Evolutionary conservation across 2,329 filamentous ascomycete genomes (phyloP), one percentile per base, ranked within the genome.

Genomic region (Penicillium expansum): DNA sequence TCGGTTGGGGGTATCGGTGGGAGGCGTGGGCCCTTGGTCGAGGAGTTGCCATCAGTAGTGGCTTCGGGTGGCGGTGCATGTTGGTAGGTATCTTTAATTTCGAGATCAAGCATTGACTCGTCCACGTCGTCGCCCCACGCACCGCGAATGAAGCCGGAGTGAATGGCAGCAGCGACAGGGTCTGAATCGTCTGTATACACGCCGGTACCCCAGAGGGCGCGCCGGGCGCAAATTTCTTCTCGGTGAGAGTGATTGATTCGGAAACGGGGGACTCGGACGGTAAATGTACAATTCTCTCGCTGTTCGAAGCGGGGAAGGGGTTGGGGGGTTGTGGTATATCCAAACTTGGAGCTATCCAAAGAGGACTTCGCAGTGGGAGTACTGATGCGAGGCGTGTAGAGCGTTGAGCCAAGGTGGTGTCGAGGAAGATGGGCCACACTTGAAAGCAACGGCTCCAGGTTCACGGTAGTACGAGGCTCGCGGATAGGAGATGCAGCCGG

Each of bases 151-250:
- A 92, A 97, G 4, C 94, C 94, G 1, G 87, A 87, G 72, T 99
- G 94, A 44, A 99, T 93, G 58, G 92, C 93, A 2, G 93, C 92
- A 0, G 92, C 93, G 24, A 99, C 83, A 0, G 94, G 86, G 69
- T 99, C 94, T 0, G 92, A 96, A 74, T 99, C 94, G 66, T 99
- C 94, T 0, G 92, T 96, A 71, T 97, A 97, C 7, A 99, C 83
- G 37, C 95, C 92, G 0, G 91, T 94, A 1, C 94, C 94, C 92
- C 93, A 99, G 0, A 99, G 74, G 8, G 90, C 90, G 20, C 89
- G 84, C 33, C 91, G 84, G 8, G 85, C 78, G 11, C 92, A 95
- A 50, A 97, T 92, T 63, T 95, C 90, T 70, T 94, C 90, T 30
- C 93, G 83, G 24, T 89, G 84, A 8, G 81, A 76, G 0, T 85